Conservation (phyloP, 2,329 filamentous ascomycete genomes). For the Fusarium sp. region DNA sequence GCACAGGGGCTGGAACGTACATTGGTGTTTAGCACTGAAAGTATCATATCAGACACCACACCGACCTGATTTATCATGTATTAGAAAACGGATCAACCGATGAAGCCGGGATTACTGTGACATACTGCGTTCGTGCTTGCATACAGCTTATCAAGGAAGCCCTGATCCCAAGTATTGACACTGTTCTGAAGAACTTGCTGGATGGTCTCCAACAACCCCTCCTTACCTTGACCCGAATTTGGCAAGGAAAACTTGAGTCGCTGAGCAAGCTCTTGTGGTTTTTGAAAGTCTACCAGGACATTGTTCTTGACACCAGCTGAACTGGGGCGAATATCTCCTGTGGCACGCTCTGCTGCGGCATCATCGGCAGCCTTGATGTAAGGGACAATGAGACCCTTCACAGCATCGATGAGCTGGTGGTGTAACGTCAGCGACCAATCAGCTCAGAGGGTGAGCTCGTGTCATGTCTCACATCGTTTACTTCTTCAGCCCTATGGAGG, state of each 20-base stretch:
- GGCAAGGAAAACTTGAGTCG: conserved; percentile 70
- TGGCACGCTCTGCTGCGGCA: conserved; percentile 60
- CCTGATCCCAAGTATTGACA: conserved; percentile 99
- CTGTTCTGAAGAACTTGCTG: conserved; percentile 81
- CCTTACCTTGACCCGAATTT: conserved; percentile 68
- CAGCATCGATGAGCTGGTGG: conserved; percentile 71
- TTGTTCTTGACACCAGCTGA: conserved; percentile 58
- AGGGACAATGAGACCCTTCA: conserved; percentile 74
- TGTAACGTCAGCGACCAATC: conserved; percentile 38
- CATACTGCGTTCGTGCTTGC: conserved; percentile 84
- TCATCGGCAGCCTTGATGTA: conserved; percentile 78
- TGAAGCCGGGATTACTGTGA: conserved; percentile 1
- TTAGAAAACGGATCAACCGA: conserved; percentile 2
- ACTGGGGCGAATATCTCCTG: conserved; percentile 59
- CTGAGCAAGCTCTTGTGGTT: conserved; percentile 66
- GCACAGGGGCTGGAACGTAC: conserved; percentile 53
- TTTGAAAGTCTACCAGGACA: conserved; percentile 71
- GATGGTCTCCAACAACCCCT: conserved; percentile 78
- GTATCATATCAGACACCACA: conserved; percentile 83
- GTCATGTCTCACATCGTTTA: conserved; percentile 45
- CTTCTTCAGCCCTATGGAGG: conserved; percentile 48
- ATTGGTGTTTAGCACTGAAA: conserved; percentile 92
- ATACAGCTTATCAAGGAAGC: conserved; percentile 96
- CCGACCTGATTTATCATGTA: conserved; percentile 67
- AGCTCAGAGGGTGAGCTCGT: neutral